Percentiles rank a stretch among this genome's conserved stretches.
Conservation (phyloP, 768 basidiomycete genomes). For the Kwoniella dejecticola region DNA sequence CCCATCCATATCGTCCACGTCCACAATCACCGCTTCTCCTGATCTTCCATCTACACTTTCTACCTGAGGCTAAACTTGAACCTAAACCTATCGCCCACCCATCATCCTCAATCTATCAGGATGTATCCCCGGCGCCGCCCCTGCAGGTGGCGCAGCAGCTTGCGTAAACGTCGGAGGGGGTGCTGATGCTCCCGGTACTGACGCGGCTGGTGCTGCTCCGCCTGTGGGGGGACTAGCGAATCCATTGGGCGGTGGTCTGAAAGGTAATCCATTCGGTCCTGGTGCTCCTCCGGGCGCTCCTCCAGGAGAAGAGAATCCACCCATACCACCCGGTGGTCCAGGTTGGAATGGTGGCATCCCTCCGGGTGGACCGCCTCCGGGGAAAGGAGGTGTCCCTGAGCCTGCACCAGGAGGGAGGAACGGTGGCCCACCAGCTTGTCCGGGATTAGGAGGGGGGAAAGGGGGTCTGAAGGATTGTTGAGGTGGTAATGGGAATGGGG, state of each 20-base stretch:
- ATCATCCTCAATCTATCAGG: constrained; percentile 55
- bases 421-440: constrained; percentile 10
- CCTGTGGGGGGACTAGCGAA: constrained; percentile 24
- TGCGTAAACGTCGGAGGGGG: constrained; percentile 26
- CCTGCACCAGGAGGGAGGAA: constrained; percentile 22
- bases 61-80: too few relatives aligned
- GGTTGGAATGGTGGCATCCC: constrained; percentile 12
- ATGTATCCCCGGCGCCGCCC: constrained; percentile 44
- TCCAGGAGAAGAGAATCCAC: too few relatives aligned
- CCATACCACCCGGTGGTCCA: too few relatives aligned
- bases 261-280: constrained; percentile 7
- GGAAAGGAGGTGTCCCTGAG: constrained; percentile 23
- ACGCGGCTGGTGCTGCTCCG: constrained; percentile 17
- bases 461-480: constrained; percentile 33
- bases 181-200: too few relatives aligned
- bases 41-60: background rate
- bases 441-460: constrained; percentile 24
- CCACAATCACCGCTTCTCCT: background rate
- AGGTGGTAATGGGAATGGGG: too few relatives aligned
- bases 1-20: too few relatives aligned
- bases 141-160: constrained; percentile 6
- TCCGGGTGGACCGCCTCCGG: too few relatives aligned
- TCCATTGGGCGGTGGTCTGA: constrained; percentile 15
- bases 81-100: constrained; percentile 33
- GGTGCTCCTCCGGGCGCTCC: background rate